Conservation (phyloP, 306 rosid genomes). For the Senna tora region DNA sequence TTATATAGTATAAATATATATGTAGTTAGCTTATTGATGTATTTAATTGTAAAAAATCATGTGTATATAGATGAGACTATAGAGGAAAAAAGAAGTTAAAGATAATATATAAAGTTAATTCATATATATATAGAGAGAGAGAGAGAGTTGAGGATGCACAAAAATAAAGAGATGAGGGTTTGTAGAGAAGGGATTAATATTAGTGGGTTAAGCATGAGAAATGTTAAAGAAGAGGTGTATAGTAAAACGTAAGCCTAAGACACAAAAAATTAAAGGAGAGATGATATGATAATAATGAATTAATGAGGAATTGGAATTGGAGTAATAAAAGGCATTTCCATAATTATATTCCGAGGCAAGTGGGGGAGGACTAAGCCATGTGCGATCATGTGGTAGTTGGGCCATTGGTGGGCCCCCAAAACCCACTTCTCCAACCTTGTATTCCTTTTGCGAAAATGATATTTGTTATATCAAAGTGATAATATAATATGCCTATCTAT, state of each 20-base stretch:
- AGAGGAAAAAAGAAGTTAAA: no score
- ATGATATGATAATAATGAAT: no score
- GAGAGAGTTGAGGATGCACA: no score
- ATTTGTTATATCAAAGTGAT: no score
- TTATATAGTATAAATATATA: no score
- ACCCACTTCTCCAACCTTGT: constrained; percentile 26
- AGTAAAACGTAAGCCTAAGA: background rate
- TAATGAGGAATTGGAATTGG: background rate
- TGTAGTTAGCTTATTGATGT: no score
- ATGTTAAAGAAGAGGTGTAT: background rate
- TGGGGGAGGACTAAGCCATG: constrained; percentile 14
- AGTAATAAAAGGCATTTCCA: background rate
- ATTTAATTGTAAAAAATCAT: no score
- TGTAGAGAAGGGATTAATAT: background rate
- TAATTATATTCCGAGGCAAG: no score
- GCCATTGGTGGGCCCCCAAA: background rate
- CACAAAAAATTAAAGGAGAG: background rate
- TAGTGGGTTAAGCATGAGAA: background rate
- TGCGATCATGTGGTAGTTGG: constrained; percentile 12
- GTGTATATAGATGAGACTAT: no score
- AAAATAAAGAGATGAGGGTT: no score
- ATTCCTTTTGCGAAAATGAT: constrained; percentile 5
- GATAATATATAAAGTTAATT: no score
- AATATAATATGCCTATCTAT: background rate
- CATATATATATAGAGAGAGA: no score